Conservation (phyloP, 345 rosid species). For the Populus simonii region DNA sequence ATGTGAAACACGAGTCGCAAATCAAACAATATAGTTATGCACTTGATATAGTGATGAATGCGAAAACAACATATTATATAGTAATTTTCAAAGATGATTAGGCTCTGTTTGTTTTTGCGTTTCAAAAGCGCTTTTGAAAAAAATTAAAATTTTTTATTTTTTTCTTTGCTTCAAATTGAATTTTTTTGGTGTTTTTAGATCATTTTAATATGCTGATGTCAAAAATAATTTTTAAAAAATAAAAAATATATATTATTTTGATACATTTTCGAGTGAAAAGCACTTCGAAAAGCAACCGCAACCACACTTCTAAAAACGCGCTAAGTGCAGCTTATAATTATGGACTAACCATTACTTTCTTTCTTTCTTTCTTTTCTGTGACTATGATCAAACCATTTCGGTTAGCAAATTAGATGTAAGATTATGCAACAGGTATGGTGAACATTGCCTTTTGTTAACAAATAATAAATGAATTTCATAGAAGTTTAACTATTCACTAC, state of each 20-base stretch:
- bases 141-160: fast-evolving
- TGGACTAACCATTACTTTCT: slow-evolving; percentile 2
- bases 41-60: slow-evolving; percentile 26
- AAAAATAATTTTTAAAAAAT: too few relatives aligned
- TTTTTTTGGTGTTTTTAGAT: too few relatives aligned
- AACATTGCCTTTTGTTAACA: slow-evolving; percentile 7
- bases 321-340: slow-evolving; percentile 8
- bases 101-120: too few relatives aligned
- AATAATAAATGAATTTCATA: background rate
- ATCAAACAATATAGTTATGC: slow-evolving; percentile 31
- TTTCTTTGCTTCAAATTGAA: too few relatives aligned
- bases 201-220: too few relatives aligned
- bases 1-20: slow-evolving; percentile 5
- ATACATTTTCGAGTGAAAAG: too few relatives aligned
- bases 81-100: slow-evolving; percentile 7
- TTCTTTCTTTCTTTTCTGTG: background rate
- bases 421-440: slow-evolving; percentile 22
- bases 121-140: too few relatives aligned
- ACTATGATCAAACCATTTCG: background rate
- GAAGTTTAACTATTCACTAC: background rate
- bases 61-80: background rate
- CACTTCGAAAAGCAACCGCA: fast-evolving
- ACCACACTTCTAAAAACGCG: too few relatives aligned
- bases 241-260: too few relatives aligned
- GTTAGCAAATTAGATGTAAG: background rate